Percentiles rank a stretch among this genome's conserved stretches.
Evolutionary conservation across 495 filamentous ascomycete species (phyloP).

Genomic region (Lasiosphaeria miniovina): DNA sequence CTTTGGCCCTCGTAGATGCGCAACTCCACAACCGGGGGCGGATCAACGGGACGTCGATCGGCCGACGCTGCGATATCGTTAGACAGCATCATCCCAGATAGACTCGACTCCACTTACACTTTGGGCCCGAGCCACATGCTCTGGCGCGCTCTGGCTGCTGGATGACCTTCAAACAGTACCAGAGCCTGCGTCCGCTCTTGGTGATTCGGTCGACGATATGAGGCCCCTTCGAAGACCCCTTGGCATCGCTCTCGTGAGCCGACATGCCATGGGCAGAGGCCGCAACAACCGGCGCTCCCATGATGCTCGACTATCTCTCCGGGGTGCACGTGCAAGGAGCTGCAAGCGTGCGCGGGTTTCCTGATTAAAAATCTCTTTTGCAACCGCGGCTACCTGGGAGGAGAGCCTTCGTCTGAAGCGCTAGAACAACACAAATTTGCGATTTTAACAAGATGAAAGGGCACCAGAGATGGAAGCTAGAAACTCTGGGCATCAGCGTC

Average conservation of each 20-base stretch:
- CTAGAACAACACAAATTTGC: not conserved
- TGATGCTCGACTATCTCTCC: constrained; percentile 9
- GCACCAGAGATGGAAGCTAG: constrained; percentile 3
- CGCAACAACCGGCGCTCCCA: constrained; percentile 32
- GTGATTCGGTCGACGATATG: constrained; percentile 55
- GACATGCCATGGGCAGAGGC: constrained; percentile 27
- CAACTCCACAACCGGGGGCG: constrained; percentile 92
- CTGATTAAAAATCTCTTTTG: not conserved
- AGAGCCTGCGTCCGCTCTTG: constrained; percentile 74
- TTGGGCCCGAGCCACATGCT: constrained; percentile 92
- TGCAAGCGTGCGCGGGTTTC: not conserved
- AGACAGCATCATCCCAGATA: constrained; percentile 13
- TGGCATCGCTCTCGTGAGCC: constrained; percentile 19
- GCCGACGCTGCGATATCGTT: constrained; percentile 66
- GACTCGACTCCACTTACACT: constrained; percentile 60
- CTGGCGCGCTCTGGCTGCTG: constrained; percentile 95
- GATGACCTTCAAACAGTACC: constrained; percentile 80
- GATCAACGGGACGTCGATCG: constrained; percentile 93
- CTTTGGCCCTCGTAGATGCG: constrained; percentile 78
- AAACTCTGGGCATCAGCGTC: constrained; percentile 4
- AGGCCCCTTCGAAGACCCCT: constrained; percentile 3
- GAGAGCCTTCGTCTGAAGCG: not conserved
- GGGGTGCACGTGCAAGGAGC: not conserved
- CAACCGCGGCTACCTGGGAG: not conserved
- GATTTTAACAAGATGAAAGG: not conserved